Conservation (phyloP, 2,329 filamentous ascomycete genomes). For the Zymoseptoria ardabiliae region DNA sequence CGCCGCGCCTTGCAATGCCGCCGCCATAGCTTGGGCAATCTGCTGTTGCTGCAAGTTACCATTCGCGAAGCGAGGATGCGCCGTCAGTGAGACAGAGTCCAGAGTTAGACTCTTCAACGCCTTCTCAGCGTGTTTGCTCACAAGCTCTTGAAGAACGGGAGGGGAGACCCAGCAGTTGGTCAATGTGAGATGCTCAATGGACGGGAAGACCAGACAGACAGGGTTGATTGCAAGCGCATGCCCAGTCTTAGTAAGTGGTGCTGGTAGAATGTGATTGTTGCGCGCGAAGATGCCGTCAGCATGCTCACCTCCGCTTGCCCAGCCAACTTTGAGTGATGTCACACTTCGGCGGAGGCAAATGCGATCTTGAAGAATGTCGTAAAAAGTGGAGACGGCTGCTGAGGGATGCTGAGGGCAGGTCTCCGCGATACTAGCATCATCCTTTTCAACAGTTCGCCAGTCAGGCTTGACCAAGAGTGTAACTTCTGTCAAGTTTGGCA, state of each 20-base stretch:
- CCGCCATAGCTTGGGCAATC: slow-evolving; percentile 7
- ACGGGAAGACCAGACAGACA: slow-evolving; percentile 39
- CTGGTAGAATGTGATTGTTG: slow-evolving; percentile 56
- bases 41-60: slow-evolving; percentile 12
- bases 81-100: slow-evolving; percentile 58
- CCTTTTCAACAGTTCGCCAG: slow-evolving; percentile 54
- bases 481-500: slow-evolving; percentile 49
- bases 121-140: slow-evolving; percentile 41
- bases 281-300: slow-evolving; percentile 54
- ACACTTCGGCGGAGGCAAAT: slow-evolving; percentile 45
- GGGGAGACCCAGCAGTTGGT: slow-evolving; percentile 65
- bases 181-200: slow-evolving; percentile 53
- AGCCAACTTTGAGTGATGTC: slow-evolving; percentile 56
- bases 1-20: slow-evolving; percentile 1
- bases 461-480: slow-evolving; percentile 57
- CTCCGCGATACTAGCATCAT: slow-evolving; percentile 45
- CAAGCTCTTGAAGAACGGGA: slow-evolving; percentile 46
- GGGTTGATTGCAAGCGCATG: slow-evolving; percentile 11
- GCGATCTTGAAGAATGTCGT: slow-evolving; percentile 34
- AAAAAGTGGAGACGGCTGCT: slow-evolving; percentile 45
- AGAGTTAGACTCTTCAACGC: slow-evolving; percentile 50
- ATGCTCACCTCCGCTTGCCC: slow-evolving; percentile 60
- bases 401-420: slow-evolving; percentile 46
- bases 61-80: slow-evolving; percentile 28
- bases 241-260: slow-evolving; percentile 43